phyloP scores from a whole-genome alignment of 1,139 yeast species.

The Magnusiomyces ingens region DNA sequence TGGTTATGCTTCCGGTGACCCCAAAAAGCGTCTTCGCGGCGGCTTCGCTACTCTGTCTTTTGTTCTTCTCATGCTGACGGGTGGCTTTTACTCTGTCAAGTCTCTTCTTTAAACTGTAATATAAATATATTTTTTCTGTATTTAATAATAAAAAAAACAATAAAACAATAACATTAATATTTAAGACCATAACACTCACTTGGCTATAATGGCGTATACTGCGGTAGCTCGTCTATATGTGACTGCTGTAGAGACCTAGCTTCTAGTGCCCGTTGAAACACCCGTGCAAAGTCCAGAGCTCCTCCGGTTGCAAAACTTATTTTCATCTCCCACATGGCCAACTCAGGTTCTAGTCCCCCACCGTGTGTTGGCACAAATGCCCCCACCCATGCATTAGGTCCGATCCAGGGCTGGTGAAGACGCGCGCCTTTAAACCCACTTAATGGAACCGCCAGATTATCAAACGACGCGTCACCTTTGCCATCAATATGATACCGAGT shows the following conservation, averaged over 20 bases:
- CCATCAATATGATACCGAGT: slow-evolving; percentile 24
- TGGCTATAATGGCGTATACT: not conserved
- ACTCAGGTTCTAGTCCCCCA: slow-evolving; percentile 21
- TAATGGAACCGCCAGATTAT: slow-evolving; percentile 22
- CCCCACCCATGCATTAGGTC: slow-evolving; percentile 32
- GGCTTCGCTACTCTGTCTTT: not conserved
- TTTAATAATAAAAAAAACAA: not conserved
- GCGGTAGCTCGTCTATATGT: slow-evolving; percentile 7
- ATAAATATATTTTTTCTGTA: no score
- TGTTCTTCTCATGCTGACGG: not conserved
- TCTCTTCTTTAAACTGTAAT: not conserved
- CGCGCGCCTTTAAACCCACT: slow-evolving; percentile 18
- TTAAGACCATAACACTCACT: not conserved
- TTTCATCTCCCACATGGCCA: slow-evolving; percentile 5
- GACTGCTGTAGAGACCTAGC: not conserved
- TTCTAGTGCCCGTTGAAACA: slow-evolving; percentile 1
- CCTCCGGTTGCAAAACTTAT: slow-evolving; percentile 5
- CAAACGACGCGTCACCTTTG: slow-evolving; percentile 28
- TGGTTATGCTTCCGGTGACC: slow-evolving; percentile 19
- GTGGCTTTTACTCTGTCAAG: not conserved
- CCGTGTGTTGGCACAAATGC: slow-evolving; percentile 19
- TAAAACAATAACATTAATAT: not conserved
- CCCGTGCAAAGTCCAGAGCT: not conserved
- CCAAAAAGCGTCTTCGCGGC: slow-evolving; percentile 14
- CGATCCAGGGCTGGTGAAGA: slow-evolving; percentile 34